Percentiles rank a stretch among this genome's conserved stretches.
phyloP scores from a whole-genome alignment of 495 filamentous ascomycete genomes.

The Glutinoglossum americanum region DNA sequence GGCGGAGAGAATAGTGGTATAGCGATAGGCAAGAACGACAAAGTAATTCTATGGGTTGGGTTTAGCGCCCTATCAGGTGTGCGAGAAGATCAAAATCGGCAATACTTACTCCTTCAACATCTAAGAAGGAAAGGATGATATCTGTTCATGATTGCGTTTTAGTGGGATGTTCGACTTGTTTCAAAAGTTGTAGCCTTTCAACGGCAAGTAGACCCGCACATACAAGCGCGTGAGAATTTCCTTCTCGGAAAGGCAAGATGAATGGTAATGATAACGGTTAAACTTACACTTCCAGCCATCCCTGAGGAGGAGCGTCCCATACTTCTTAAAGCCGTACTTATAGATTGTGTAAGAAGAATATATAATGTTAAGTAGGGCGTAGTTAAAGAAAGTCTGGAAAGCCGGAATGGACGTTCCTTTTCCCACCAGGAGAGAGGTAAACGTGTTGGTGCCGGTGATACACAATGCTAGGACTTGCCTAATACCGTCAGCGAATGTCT shows the following conservation, averaged over 20 bases:
- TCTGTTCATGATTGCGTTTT: slow-evolving; percentile 22
- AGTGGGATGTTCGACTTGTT: slow-evolving; percentile 1
- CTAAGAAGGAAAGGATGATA: slow-evolving; percentile 73
- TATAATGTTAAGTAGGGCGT: slow-evolving; percentile 59
- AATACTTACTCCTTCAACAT: slow-evolving; percentile 47
- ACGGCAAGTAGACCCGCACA: not conserved
- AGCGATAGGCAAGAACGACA: slow-evolving; percentile 79
- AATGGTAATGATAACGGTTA: not conserved
- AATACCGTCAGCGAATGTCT: not conserved
- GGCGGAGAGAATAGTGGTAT: slow-evolving; percentile 74
- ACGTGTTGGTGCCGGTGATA: slow-evolving; percentile 77
- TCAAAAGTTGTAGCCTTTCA: not conserved
- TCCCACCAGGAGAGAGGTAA: slow-evolving; percentile 48
- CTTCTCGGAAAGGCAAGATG: not conserved
- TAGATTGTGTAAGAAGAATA: slow-evolving; percentile 72
- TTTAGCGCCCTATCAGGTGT: not conserved
- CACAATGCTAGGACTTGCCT: slow-evolving; percentile 72
- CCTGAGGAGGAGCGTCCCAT: slow-evolving; percentile 33
- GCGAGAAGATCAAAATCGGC: not conserved
- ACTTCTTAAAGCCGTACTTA: slow-evolving; percentile 54
- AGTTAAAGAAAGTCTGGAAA: slow-evolving; percentile 91
- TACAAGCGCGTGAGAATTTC: not conserved
- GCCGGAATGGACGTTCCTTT: slow-evolving; percentile 73
- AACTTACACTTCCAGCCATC: slow-evolving; percentile 68
- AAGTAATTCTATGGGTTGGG: slow-evolving; percentile 50